Evolutionary conservation across 805 yeast species (phyloP).

Genomic region (Ogataea glucozyma): DNA sequence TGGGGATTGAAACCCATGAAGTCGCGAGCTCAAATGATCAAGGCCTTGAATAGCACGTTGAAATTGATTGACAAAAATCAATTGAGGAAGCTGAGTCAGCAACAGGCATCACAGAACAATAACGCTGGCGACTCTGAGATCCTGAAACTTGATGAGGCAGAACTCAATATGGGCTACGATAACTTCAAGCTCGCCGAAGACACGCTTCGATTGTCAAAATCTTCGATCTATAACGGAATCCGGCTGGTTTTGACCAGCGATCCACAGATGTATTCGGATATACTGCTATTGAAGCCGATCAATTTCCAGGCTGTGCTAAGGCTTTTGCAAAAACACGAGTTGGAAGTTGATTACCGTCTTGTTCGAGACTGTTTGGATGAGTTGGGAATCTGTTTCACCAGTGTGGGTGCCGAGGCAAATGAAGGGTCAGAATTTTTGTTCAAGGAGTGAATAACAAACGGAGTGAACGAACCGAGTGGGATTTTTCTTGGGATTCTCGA

Average conservation of each 20-base stretch:
- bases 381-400: slow-evolving; percentile 31
- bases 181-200: slow-evolving; percentile 13
- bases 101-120: slow-evolving; percentile 6
- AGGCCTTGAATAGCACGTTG: slow-evolving; percentile 28
- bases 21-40: slow-evolving; percentile 37
- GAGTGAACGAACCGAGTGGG: too few relatives aligned
- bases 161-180: slow-evolving; percentile 16
- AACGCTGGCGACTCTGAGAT: neutral
- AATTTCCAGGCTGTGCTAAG: slow-evolving; percentile 20
- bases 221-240: slow-evolving; percentile 20
- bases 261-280: slow-evolving; percentile 16
- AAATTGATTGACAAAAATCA: slow-evolving; percentile 22
- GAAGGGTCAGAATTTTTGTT: slow-evolving; percentile 4
- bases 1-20: slow-evolving; percentile 43
- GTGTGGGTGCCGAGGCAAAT: slow-evolving; percentile 1
- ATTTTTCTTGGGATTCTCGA: too few relatives aligned
- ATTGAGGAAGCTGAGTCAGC: slow-evolving; percentile 11
- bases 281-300: slow-evolving; percentile 30
- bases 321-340: slow-evolving; percentile 17
- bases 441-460: neutral
- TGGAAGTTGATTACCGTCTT: slow-evolving; percentile 22
- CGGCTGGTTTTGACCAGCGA: slow-evolving; percentile 20
- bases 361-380: slow-evolving; percentile 31
- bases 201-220: slow-evolving; percentile 10
- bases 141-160: slow-evolving; percentile 20